These are phyloP conservation scores for Fraxinus paxiana DNA, from an alignment of 305 asterid species.

Conservation along the genomic window DNA sequence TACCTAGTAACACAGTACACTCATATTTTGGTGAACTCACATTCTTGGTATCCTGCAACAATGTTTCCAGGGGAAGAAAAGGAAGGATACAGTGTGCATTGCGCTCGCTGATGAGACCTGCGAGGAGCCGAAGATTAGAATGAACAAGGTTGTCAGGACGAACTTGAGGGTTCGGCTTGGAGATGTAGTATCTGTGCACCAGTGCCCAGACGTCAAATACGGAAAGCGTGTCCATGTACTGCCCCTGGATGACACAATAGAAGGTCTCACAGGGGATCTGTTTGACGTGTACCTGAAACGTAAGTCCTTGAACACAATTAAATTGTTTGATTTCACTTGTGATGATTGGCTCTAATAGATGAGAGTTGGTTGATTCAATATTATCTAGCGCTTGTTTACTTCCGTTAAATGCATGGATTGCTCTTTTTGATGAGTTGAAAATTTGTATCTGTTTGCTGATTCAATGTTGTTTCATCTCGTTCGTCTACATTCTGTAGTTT, in stretches of 20 bases:
- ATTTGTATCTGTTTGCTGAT: background rate
- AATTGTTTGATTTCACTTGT: background rate
- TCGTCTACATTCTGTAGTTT: background rate
- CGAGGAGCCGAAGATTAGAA: slow-evolving; percentile 45
- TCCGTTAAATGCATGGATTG: background rate
- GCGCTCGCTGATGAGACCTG: slow-evolving; percentile 44
- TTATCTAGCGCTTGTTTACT: background rate
- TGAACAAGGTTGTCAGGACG: slow-evolving; percentile 49
- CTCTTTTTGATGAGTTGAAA: background rate
- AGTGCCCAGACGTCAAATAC: slow-evolving; percentile 44
- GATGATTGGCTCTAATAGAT: background rate
- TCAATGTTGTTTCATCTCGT: background rate
- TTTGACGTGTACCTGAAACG: slow-evolving; percentile 48
- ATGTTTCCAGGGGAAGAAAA: slow-evolving; percentile 45
- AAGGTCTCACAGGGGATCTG: slow-evolving; percentile 54
- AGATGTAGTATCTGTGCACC: slow-evolving; percentile 50
- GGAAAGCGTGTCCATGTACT: slow-evolving; percentile 49
- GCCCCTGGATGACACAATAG: slow-evolving; percentile 49
- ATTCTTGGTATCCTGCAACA: background rate
- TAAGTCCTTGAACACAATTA: slow-evolving; percentile 22
- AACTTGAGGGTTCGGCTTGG: slow-evolving; percentile 42
- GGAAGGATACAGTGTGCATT: slow-evolving; percentile 44
- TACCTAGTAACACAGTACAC: background rate
- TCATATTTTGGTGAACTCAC: slow-evolving; percentile 1
- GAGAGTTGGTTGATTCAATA: background rate